Conservation (phyloP, 2,329 filamentous ascomycete genomes). For the Diaporthe ilicicola region DNA sequence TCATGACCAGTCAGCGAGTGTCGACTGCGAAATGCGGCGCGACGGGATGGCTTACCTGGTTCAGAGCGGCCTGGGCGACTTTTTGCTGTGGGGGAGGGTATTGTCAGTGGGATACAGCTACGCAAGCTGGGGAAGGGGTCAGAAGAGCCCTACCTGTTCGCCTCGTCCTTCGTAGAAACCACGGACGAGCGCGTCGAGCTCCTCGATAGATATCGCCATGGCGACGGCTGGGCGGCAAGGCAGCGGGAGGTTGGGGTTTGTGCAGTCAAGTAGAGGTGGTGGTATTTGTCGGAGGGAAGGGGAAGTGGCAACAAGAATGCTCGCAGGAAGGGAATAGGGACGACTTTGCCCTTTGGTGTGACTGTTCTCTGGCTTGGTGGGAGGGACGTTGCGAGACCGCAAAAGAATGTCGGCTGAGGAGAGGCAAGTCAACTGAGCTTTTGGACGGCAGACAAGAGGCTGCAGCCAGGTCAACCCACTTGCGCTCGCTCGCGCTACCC, state of each 20-base stretch:
- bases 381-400: conserved; percentile 24
- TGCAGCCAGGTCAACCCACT: conserved; percentile 17
- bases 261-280: conserved; percentile 22
- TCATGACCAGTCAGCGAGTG: conserved; percentile 39
- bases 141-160: conserved; percentile 74
- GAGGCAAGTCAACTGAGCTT: conserved; percentile 26
- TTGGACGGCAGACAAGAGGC: conserved; percentile 18
- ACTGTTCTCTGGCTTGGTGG: conserved; percentile 2
- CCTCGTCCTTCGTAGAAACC: conserved; percentile 98
- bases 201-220: conserved; percentile 81
- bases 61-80: conserved; percentile 89
- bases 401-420: conserved; percentile 29
- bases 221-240: conserved; percentile 36
- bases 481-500: conserved; percentile 20
- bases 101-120: conserved; percentile 45
- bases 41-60: conserved; percentile 73
- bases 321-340: conserved; percentile 10
- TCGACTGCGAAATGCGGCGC: conserved; percentile 19
- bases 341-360: conserved; percentile 19
- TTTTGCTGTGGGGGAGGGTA: conserved; percentile 77
- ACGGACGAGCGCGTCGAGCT: conserved; percentile 96
- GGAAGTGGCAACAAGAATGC: conserved; percentile 1
- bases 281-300: conserved; percentile 12
- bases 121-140: conserved; percentile 19
- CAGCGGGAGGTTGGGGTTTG: conserved; percentile 34